Evolutionary conservation across 495 filamentous ascomycete genomes (phyloP).

Genomic region (Hypoxylon perforatum): DNA sequence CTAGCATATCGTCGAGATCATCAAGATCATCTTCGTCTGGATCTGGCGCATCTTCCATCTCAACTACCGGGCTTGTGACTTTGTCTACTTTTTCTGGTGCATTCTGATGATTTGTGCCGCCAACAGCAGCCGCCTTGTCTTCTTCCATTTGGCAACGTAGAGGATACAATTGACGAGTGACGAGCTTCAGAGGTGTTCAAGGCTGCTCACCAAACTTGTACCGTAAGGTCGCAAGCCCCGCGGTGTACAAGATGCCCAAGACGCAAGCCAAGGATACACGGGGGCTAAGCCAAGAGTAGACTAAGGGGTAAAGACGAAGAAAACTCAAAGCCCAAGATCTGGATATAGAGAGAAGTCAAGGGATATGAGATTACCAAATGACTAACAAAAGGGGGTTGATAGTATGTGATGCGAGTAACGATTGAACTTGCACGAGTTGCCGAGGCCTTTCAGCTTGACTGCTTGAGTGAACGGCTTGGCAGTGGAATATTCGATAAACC

Average conservation of each 20-base stretch:
- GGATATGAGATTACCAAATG: not conserved
- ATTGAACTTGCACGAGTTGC: constrained; percentile 28
- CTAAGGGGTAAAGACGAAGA: not conserved
- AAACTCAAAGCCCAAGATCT: not conserved
- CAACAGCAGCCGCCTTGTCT: constrained; percentile 27
- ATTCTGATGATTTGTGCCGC: constrained; percentile 20
- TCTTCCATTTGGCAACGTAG: constrained; percentile 21
- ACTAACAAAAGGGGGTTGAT: not conserved
- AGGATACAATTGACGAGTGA: not conserved
- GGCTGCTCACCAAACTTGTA: not conserved
- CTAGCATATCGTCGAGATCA: constrained; percentile 93
- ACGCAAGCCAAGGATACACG: not conserved
- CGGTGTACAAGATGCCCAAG: constrained; percentile 13
- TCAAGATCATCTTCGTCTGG: constrained; percentile 90
- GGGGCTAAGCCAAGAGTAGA: not conserved
- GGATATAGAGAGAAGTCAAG: not conserved
- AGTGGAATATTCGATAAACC: not conserved
- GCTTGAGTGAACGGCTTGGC: constrained; percentile 25
- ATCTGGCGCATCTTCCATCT: constrained; percentile 69
- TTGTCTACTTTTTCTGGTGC: constrained; percentile 30
- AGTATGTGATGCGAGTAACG: constrained; percentile 18
- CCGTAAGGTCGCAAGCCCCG: not conserved
- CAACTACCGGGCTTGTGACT: constrained; percentile 29
- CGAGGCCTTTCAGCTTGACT: constrained; percentile 30
- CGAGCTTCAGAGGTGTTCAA: no score